These are phyloP conservation scores for Dalbergia cochinchinensis DNA, from an alignment of 306 rosid species.

Conservation along the genomic window DNA sequence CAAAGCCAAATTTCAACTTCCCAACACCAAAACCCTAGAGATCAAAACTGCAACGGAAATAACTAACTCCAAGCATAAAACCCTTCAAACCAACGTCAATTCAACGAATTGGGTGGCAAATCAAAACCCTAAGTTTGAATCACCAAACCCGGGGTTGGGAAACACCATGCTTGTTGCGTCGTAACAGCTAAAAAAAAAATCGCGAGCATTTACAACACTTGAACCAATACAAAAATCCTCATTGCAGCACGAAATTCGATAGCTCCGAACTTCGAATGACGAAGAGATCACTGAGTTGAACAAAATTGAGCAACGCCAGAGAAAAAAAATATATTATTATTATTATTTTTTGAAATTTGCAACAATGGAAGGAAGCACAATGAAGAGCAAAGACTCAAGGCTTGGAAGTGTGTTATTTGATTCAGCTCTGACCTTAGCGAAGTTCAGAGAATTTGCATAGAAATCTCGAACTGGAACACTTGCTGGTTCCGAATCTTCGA, in stretches of 20 bases:
- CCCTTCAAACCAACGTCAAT: slow-evolving; percentile 48
- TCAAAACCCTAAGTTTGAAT: slow-evolving; percentile 77
- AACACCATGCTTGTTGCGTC: slow-evolving; percentile 44
- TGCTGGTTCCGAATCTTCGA: slow-evolving; percentile 59
- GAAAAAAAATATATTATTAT: slow-evolving; percentile 3
- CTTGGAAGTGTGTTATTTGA: slow-evolving; percentile 54
- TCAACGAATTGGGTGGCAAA: slow-evolving; percentile 50
- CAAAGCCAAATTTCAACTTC: slow-evolving; percentile 71
- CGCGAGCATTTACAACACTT: slow-evolving; percentile 60
- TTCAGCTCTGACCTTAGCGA: slow-evolving; percentile 70
- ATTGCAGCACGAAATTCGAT: slow-evolving; percentile 58
- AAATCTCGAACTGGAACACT: slow-evolving; percentile 67
- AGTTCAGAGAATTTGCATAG: slow-evolving; percentile 69
- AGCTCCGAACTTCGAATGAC: slow-evolving; percentile 55
- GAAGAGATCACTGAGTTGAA: slow-evolving; percentile 70
- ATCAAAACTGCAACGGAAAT: slow-evolving; percentile 58
- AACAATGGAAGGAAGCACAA: slow-evolving; percentile 48
- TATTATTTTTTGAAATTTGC: slow-evolving; percentile 1
- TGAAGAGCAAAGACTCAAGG: slow-evolving; percentile 56
- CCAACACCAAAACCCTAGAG: slow-evolving; percentile 82
- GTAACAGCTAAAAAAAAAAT: slow-evolving; percentile 41
- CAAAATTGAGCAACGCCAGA: slow-evolving; percentile 39
- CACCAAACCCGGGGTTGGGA: slow-evolving; percentile 46
- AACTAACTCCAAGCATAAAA: slow-evolving; percentile 50
- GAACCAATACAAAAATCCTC: slow-evolving; percentile 55